Evolutionary conservation across 176 grass and related monocot genomes (phyloP).

Genomic region (Eragrostis nindensis): DNA sequence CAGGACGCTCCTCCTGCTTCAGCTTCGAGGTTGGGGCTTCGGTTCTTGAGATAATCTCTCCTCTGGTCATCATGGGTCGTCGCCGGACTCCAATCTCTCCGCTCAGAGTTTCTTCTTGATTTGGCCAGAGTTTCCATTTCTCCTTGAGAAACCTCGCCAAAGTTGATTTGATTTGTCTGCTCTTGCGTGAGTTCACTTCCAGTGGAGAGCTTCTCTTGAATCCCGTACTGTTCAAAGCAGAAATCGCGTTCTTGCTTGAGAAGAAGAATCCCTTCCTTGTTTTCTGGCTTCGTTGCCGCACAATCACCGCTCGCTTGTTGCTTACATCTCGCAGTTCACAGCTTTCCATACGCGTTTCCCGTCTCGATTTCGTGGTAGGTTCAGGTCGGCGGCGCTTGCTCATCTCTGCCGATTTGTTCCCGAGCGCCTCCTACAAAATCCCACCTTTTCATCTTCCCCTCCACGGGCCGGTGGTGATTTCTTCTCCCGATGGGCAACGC

Average conservation of each 20-base stretch:
- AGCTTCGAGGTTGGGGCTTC: not conserved
- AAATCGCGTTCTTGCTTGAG: not conserved
- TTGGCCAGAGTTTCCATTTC: constrained; percentile 6
- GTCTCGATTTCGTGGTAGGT: constrained; percentile 21
- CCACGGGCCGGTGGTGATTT: constrained; percentile 6
- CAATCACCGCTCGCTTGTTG: constrained; percentile 1
- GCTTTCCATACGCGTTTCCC: constrained; percentile 9
- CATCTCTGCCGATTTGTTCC: constrained; percentile 30
- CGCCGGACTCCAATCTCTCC: constrained; percentile 16
- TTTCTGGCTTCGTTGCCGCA: not conserved
- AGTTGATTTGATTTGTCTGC: not conserved
- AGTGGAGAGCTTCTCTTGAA: constrained; percentile 7
- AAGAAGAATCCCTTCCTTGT: not conserved
- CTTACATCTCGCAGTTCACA: constrained; percentile 30
- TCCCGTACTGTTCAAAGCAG: not conserved
- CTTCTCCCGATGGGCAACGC: constrained; percentile 72
- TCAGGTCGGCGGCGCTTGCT: constrained; percentile 33
- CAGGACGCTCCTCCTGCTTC: constrained; percentile 10
- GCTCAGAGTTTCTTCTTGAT: constrained; percentile 35
- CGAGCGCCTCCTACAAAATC: not conserved
- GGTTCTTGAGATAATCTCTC: not conserved
- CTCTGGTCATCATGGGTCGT: constrained; percentile 10
- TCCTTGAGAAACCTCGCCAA: not conserved
- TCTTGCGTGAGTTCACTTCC: constrained; percentile 1
- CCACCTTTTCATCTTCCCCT: constrained; percentile 5